Percentiles rank a stretch among this genome's conserved stretches.
These are phyloP conservation scores for Venturia effusa DNA, from an alignment of 2,329 filamentous ascomycete genomes.

Conservation along the genomic window DNA sequence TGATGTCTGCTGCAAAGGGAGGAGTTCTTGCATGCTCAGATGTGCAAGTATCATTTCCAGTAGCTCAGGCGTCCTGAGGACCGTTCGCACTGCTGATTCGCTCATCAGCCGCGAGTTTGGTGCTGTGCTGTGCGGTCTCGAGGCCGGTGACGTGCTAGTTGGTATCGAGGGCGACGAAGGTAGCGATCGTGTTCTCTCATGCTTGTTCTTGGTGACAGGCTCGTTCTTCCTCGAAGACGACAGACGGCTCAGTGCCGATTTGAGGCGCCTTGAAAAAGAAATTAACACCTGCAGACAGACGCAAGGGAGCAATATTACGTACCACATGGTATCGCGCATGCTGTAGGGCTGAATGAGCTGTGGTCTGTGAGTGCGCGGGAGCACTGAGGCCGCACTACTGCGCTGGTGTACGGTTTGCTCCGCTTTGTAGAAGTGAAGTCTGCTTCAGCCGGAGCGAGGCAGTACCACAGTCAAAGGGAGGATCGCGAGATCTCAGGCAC, in stretches of 20 bases:
- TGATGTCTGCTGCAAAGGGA: neutral
- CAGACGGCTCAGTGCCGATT: neutral
- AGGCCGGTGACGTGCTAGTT: neutral
- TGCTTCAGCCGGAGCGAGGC: neutral
- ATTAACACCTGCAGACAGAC: neutral
- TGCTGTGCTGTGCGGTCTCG: neutral
- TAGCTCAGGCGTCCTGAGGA: conserved; percentile 6
- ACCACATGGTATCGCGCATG: conserved; percentile 2
- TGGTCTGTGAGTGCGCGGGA: neutral
- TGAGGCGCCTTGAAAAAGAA: neutral
- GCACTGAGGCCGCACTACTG: neutral
- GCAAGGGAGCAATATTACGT: neutral
- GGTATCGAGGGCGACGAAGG: neutral
- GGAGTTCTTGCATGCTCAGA: conserved; percentile 5
- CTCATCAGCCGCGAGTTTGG: neutral
- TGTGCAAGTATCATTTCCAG: conserved; percentile 6
- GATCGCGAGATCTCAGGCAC: neutral
- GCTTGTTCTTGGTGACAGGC: neutral
- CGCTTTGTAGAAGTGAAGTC: too few species aligned
- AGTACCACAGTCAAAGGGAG: neutral
- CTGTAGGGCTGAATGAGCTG: neutral
- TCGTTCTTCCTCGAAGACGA: neutral
- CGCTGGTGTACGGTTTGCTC: neutral
- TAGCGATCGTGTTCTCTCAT: neutral
- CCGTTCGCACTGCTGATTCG: neutral